Percentiles rank a stretch among this genome's conserved stretches.
These are phyloP conservation scores for Exophiala sideris DNA, from an alignment of 2,329 filamentous ascomycete species.

Conservation along the genomic window DNA sequence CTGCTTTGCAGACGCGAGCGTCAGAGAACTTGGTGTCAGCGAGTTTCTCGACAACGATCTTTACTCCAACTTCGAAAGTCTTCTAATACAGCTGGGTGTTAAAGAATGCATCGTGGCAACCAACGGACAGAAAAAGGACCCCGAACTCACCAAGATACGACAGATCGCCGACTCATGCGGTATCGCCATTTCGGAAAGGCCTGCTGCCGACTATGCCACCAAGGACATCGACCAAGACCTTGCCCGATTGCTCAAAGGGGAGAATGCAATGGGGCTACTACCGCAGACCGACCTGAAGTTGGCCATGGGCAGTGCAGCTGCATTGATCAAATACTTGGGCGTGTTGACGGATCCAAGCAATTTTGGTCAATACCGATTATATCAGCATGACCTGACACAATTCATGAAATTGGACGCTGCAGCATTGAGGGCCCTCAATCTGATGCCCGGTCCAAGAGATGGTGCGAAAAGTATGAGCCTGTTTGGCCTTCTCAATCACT, in stretches of 20 bases:
- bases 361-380: slow-evolving; percentile 94
- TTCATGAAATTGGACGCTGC: slow-evolving; percentile 98
- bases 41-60: slow-evolving; percentile 99
- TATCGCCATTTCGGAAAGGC: slow-evolving; percentile 79
- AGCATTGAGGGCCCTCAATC: slow-evolving; percentile 86
- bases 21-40: slow-evolving; percentile 90
- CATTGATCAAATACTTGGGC: slow-evolving; percentile 89
- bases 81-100: slow-evolving; percentile 93
- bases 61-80: slow-evolving; percentile 95
- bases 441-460: slow-evolving; percentile 94
- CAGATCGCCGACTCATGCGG: slow-evolving; percentile 91
- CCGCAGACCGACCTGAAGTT: slow-evolving; percentile 91
- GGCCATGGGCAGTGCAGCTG: slow-evolving; percentile 91
- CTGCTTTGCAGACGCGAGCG: slow-evolving; percentile 95
- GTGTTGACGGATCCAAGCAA: slow-evolving; percentile 89
- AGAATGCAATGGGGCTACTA: slow-evolving; percentile 69
- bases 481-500: slow-evolving; percentile 91
- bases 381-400: slow-evolving; percentile 93
- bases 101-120: slow-evolving; percentile 86
- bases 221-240: slow-evolving; percentile 96
- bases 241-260: slow-evolving; percentile 80
- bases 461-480: slow-evolving; percentile 97
- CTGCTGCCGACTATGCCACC: slow-evolving; percentile 72
- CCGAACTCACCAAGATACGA: slow-evolving; percentile 80
- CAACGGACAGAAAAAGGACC: slow-evolving; percentile 77